Conservation (phyloP, 176 grass and related monocot genomes). For the Canna indica region DNA sequence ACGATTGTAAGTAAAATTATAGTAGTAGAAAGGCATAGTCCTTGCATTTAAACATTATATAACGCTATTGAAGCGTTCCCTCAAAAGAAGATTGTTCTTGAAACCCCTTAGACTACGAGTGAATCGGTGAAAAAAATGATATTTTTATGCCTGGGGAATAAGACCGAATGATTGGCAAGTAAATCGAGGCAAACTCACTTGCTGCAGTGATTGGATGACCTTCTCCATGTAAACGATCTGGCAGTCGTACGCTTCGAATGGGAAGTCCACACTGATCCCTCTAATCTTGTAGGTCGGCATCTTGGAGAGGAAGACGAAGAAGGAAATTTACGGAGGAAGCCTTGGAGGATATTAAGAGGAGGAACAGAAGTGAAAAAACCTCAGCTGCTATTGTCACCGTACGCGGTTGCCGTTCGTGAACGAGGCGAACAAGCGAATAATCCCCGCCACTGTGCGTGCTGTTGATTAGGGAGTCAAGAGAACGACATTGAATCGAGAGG, state of each 20-base stretch:
- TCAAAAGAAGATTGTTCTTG: too few species aligned
- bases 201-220: slow-evolving; percentile 74
- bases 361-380: not conserved
- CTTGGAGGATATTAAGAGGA: not conserved
- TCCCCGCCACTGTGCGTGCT: too few species aligned
- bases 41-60: too few species aligned
- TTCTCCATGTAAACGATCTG: slow-evolving; percentile 91
- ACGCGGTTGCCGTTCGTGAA: too few species aligned
- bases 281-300: slow-evolving; percentile 89
- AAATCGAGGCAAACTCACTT: slow-evolving; percentile 32
- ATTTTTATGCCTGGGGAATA: not conserved
- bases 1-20: too few species aligned
- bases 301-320: slow-evolving; percentile 12
- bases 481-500: not conserved
- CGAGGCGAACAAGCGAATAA: too few species aligned
- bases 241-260: slow-evolving; percentile 78
- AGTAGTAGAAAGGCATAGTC: too few species aligned
- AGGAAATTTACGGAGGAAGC: not conserved
- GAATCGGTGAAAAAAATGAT: not conserved
- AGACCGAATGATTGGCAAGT: too few species aligned
- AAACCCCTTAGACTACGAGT: too few species aligned
- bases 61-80: too few species aligned
- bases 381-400: too few species aligned
- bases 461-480: too few species aligned
- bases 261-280: slow-evolving; percentile 80